Base-by-base conservation (phyloP, 192 early-diverging fungal genomes). In the Backusella circina region DNA sequence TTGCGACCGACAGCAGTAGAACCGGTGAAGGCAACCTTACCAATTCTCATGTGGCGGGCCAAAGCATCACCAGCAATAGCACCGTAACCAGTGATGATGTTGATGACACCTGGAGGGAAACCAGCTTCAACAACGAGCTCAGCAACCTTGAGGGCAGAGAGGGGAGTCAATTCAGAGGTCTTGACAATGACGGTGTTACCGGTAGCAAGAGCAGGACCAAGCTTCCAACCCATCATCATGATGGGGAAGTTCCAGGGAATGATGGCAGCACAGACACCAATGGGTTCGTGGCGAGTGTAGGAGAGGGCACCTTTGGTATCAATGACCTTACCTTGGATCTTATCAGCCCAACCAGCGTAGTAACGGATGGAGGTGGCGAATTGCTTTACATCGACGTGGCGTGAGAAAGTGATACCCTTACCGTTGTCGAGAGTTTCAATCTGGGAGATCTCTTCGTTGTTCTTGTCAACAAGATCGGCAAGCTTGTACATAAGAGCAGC, bases 61-160 rank as follows among this genome's bases (percentile, higher is more conserved):
- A 96, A 87, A 9, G 91, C 85, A 68, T 84, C 85, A 75, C 77
- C 94, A n/a, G 91, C 92, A 18, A 74, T 76, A 23, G 74, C 74
- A 35, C 94, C 94, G 21, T 79, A 86, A 71, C 95, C 95, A 80
- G 94, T 91, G n/a, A 95, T 83, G 81, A 96, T 87, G 79, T 95
- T 96, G 72, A 94, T 82, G 8, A 96, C 95, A 41, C 95, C 94
- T 32, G 83, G 71, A 18, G 95, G 94, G 26, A 96, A 79, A 33
- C 91, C 92, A 32, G 93, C 93, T 64, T 93, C 86, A 26, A 86
- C 76, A 44, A 90, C 74, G 23, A 95, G 80, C 32, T 86, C 76
- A 70, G 89, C 88, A 13, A 95, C 84, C 84, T 94, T 79, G 57
- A 88, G 80, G 5, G 87, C 84, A 23, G 88, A 88, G 8, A 90